phyloP scores from a whole-genome alignment of 371 early-diverging fungal species.

The Coemansia sp. region DNA sequence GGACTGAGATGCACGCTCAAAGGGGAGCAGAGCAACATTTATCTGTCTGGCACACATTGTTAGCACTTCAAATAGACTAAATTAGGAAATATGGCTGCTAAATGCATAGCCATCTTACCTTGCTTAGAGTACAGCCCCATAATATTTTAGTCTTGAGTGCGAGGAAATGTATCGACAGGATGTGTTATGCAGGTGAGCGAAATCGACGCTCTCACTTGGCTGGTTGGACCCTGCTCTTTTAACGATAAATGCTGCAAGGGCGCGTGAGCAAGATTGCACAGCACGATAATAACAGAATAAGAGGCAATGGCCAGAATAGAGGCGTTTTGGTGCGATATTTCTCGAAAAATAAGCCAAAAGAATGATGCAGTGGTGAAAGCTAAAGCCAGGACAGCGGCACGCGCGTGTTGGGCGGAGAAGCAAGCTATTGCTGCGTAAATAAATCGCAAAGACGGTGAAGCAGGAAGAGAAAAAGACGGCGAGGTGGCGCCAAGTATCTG shows the following conservation, averaged over 20 bases:
- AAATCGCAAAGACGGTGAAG: neutral
- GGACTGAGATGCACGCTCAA: conserved; percentile 3
- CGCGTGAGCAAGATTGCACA: neutral
- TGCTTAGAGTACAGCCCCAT: conserved; percentile 50
- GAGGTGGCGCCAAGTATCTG: conserved; percentile 5
- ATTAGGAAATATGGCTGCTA: conserved; percentile 2
- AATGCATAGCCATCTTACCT: conserved; percentile 21
- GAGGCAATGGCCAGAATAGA: neutral
- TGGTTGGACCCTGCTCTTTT: neutral
- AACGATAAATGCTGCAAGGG: conserved; percentile 13
- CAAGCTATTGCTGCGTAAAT: neutral
- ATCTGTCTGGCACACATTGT: conserved; percentile 1
- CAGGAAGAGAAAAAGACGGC: conserved; percentile 3
- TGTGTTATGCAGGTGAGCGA: conserved; percentile 5
- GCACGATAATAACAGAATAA: neutral
- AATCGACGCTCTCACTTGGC: neutral
- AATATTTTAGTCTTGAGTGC: neutral
- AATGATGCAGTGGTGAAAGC: neutral
- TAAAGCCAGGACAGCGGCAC: neutral
- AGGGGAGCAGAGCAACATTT: neutral
- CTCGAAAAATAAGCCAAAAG: neutral
- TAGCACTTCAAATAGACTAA: neutral
- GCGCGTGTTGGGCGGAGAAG: neutral
- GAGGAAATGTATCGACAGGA: neutral
- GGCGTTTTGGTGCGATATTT: neutral